Percentiles rank a stretch among this genome's conserved stretches.
Evolutionary conservation across 169 alveolate species (phyloP).

Genomic region (Blepharisma undulans): DNA sequence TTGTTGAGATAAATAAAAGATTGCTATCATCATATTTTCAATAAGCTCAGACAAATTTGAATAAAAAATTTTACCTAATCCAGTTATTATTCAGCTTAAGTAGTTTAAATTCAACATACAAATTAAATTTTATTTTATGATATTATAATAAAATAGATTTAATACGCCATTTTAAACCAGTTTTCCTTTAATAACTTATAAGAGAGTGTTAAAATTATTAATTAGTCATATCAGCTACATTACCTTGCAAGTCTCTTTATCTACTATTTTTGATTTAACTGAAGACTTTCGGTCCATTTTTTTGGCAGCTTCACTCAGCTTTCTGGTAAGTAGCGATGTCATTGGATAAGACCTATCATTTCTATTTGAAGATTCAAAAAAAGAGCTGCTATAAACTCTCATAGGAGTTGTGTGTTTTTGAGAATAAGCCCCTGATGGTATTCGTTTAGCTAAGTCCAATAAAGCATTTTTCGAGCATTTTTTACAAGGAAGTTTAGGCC

Average conservation of each 20-base stretch:
- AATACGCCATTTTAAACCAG: too few species aligned
- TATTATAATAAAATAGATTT: too few species aligned
- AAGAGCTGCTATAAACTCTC: neutral
- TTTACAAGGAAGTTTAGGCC: neutral
- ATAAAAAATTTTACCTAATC: too few species aligned
- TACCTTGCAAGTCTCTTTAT: constrained; percentile 40
- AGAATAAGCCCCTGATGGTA: neutral
- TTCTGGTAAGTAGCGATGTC: neutral
- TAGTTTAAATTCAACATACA: too few species aligned
- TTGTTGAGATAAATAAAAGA: neutral
- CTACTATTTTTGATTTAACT: neutral
- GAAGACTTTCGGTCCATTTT: constrained; percentile 32
- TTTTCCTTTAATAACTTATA: neutral
- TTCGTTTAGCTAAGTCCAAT: neutral
- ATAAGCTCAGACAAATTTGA: too few species aligned
- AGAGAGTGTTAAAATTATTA: neutral
- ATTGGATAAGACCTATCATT: neutral
- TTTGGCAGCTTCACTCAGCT: constrained; percentile 31
- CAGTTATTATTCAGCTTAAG: too few species aligned
- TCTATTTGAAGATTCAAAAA: neutral
- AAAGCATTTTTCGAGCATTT: neutral
- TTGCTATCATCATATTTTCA: neutral
- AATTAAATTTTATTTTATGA: too few species aligned
- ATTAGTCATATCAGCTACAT: neutral
- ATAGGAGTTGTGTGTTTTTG: neutral